Evolutionary conservation across 805 yeast species (phyloP).

Genomic region (Ascoidea rubescens): DNA sequence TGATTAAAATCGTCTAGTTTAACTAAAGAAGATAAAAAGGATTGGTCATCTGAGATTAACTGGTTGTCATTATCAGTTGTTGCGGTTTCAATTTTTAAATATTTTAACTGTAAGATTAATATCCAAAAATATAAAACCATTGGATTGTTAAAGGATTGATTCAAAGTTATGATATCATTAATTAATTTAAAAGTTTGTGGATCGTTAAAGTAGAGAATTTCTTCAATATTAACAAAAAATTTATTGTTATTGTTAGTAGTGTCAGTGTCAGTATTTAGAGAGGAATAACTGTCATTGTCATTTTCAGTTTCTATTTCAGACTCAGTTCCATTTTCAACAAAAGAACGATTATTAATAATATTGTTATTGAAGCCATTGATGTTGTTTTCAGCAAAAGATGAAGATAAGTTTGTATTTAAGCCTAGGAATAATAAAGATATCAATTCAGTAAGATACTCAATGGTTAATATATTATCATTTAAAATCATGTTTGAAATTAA

Average conservation of each 20-base stretch:
- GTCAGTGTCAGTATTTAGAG: too few relatives aligned
- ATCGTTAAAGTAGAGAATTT: slow-evolving; percentile 26
- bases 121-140: slow-evolving; percentile 56
- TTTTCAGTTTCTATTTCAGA: too few relatives aligned
- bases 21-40: slow-evolving; percentile 4
- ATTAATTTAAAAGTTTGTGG: slow-evolving; percentile 23
- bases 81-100: slow-evolving; percentile 27
- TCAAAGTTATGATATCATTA: slow-evolving; percentile 21
- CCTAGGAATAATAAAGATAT: slow-evolving; percentile 42
- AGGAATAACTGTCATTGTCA: too few relatives aligned
- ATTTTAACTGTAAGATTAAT: slow-evolving; percentile 39
- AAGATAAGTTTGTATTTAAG: slow-evolving; percentile 32
- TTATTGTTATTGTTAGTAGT: slow-evolving; percentile 19
- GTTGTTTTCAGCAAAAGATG: too few relatives aligned
- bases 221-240: not conserved
- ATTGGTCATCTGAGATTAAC: slow-evolving; percentile 1
- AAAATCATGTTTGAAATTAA: slow-evolving; percentile 2
- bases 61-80: slow-evolving; percentile 13
- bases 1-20: slow-evolving; percentile 4
- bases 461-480: slow-evolving; percentile 12
- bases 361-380: too few relatives aligned
- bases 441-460: slow-evolving; percentile 34
- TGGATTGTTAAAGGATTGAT: slow-evolving; percentile 26
- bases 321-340: too few relatives aligned
- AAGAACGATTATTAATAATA: too few relatives aligned